Percentiles rank a stretch among this genome's conserved stretches.
Evolutionary conservation across 176 grass and related monocot genomes (phyloP).

Genomic region (Typha latifolia): DNA sequence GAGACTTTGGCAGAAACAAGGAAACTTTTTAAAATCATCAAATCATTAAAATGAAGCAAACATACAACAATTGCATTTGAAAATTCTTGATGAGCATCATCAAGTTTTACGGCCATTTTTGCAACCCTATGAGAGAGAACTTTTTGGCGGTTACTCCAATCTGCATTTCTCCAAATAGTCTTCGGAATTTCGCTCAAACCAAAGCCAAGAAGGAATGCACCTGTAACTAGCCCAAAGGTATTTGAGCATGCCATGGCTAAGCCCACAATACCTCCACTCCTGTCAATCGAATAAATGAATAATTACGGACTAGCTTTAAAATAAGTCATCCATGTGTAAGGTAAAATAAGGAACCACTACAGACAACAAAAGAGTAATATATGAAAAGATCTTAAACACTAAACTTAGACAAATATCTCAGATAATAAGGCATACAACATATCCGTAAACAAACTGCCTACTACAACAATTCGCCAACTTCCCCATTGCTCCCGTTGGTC

Average conservation of each 20-base stretch:
- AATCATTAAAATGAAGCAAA: slow-evolving; percentile 11
- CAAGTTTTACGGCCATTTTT: slow-evolving; percentile 95
- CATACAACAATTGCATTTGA: slow-evolving; percentile 98
- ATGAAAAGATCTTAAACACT: no score
- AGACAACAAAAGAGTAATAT: no score
- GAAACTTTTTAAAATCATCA: neutral
- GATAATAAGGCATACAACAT: no score
- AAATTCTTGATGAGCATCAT: slow-evolving; percentile 93
- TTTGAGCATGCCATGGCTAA: slow-evolving; percentile 99
- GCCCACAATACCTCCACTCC: slow-evolving; percentile 80
- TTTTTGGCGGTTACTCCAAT: slow-evolving; percentile 87
- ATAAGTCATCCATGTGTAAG: neutral
- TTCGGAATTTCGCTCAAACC: slow-evolving; percentile 96
- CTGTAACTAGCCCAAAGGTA: slow-evolving; percentile 96
- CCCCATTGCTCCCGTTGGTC: no score
- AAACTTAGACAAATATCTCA: no score
- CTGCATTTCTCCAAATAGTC: slow-evolving; percentile 92
- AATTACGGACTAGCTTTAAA: slow-evolving; percentile 2
- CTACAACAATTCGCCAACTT: no score
- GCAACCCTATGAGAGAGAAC: slow-evolving; percentile 86
- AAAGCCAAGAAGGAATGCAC: slow-evolving; percentile 99
- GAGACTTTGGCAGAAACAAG: neutral
- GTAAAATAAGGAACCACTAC: no score
- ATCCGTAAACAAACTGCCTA: no score
- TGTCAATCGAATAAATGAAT: slow-evolving; percentile 25